Evolutionary conservation across 2,329 filamentous ascomycete genomes (phyloP), one percentile per base, ranked within the genome.

Genomic region (Beauveria medogensis): DNA sequence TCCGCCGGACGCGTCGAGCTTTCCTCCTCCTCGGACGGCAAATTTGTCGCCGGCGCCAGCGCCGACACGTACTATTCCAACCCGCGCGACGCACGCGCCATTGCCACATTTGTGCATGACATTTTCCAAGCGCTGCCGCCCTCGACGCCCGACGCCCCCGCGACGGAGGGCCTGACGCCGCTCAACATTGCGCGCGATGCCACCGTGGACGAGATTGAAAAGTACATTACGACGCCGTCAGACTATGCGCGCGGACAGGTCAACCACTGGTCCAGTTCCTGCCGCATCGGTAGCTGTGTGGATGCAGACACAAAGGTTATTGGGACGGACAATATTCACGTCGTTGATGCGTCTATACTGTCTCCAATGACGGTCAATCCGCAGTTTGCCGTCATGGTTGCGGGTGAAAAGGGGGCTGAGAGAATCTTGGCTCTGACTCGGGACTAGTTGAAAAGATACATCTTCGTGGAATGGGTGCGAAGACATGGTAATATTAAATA

Each of bases 201-300:
- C 0, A 80, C 76, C 0, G 68, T 75, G n/a, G 74, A 76, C 2
- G 72, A 83, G 58, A 80, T 84, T 37, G 69, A 72, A 22, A 71
- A 69, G 7, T 83, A 82, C 67, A 78, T 83, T 64, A 82, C 77
- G 7, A 81, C 75, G 0, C 64, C 65, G 1, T 79, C 77, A 1
- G 59, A 68, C 5, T 83, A 82, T 63, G 80, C 81, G 0, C 68
- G 74, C 3, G 80, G 80, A 3, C 70, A 76, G 7, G 80, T 82
- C 10, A 78, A 82, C 63, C 81, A 83, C 64, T 83, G 79, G 79
- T 79, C 75, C 34, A 78, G 76, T 60, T 80, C 76, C 37, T 83
- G 81, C 67, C 67, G 78, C 22, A 73, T 83, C n/a, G 78, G 74
- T 0, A 68, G 66, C 16, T 82, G 80, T 62, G 80, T 82, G 1